Evolutionary conservation across 148 eudicot genomes (phyloP), one percentile per base, ranked within the genome.

Genomic region (Silene conica): DNA sequence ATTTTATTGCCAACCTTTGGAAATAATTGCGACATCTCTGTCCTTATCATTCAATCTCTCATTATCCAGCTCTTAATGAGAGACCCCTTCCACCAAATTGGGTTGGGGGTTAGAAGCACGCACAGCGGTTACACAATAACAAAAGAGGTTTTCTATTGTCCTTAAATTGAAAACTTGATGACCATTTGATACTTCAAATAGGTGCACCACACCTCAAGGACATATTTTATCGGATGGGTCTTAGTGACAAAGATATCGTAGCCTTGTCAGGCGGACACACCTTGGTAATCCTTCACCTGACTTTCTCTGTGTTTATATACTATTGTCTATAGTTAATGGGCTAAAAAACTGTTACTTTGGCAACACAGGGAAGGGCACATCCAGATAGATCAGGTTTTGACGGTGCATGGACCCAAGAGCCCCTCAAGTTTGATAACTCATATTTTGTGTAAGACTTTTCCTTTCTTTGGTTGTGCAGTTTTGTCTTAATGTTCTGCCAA

Each of bases 371-470:
- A 80, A 90, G 89, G 83, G 93, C 92, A 73, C 97, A 90, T 81
- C 86, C 90, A 63, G 97, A 92, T 63, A 92, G 96, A 74, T 92
- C 98, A 70, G 98, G 98, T 65, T 96, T 96, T 80, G 97, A 90
- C 70, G 99, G 99, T 20, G 86, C 99, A 43, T 96, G 99, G 99
- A 96, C 99, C 8, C 78, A 82, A 76, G 97, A 96, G 81, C 99
- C 97, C 43, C 80, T 96, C 74, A 92, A 87, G 83, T 92, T 96
- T 75, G 99, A 92, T 65, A 92, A 92, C 78, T 89, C 92, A 31
- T 96, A 92, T 81, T 95, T 92, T 63, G 85, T 86, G 99, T 96
- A 87, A 89, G 93, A 71, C 13, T 8, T 52, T 63, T 56, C 16
- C 45, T 59, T 22, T 26, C 74, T 31, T n/a, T 72, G 43, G 45